A percentile compares a stretch with the other conserved stretches of the same genome.
Evolutionary conservation across 2,329 filamentous ascomycete genomes (phyloP).

Genomic region (Aspergillus novofumigatus): DNA sequence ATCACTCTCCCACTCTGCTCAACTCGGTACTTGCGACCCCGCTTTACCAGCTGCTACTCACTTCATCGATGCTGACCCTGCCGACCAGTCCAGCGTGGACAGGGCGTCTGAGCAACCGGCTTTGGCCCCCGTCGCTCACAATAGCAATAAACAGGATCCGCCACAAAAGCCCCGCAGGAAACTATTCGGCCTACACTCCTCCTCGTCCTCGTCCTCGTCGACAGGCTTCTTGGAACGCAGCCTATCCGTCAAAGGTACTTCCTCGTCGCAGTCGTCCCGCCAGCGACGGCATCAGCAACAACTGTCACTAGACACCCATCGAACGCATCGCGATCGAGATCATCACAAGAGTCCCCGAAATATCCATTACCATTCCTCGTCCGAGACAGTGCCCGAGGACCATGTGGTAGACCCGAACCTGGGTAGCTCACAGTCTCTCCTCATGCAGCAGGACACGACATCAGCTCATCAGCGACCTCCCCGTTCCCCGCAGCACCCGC

Average conservation of each 20-base stretch:
- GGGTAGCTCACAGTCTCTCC: slow-evolving; percentile 13
- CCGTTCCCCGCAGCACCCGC: slow-evolving; percentile 11
- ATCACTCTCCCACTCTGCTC: slow-evolving; percentile 16
- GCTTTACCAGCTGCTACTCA: slow-evolving; percentile 10
- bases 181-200: slow-evolving; percentile 19
- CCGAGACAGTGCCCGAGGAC: slow-evolving; percentile 10
- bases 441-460: slow-evolving; percentile 17
- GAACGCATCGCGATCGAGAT: slow-evolving; percentile 1
- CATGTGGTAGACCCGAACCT: slow-evolving; percentile 15
- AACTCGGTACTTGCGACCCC: slow-evolving; percentile 3
- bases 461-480: slow-evolving; percentile 13
- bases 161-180: slow-evolving; percentile 12
- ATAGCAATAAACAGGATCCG: neutral
- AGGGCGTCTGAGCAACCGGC: slow-evolving; percentile 15
- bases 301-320: slow-evolving; percentile 11
- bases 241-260: slow-evolving; percentile 23
- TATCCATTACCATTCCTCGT: slow-evolving; percentile 11
- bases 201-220: slow-evolving; percentile 9
- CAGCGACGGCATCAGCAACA: slow-evolving; percentile 5
- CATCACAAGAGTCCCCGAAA: slow-evolving; percentile 13
- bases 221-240: slow-evolving; percentile 26
- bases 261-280: slow-evolving; percentile 16
- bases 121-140: slow-evolving; percentile 16
- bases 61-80: slow-evolving; percentile 21
- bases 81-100: slow-evolving; percentile 18